A percentile compares a stretch with the other conserved stretches of the same genome.
Evolutionary conservation across 805 yeast species (phyloP).

Genomic region (Monosporozyma yasuniensis): DNA sequence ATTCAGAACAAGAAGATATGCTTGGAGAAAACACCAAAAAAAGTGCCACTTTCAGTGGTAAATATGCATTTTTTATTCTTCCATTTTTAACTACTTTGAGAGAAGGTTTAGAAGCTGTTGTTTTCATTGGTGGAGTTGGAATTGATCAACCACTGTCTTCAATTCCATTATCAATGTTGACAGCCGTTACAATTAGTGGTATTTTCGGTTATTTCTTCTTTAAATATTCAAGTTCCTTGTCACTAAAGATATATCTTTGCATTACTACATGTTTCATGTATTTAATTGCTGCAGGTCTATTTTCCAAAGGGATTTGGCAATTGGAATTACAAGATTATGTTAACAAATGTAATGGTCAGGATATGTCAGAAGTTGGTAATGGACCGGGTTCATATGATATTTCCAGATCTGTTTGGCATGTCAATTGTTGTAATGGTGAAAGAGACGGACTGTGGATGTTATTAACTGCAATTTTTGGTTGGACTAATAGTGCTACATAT

Average conservation of each 20-base stretch:
- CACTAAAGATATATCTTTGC: slow-evolving; percentile 65
- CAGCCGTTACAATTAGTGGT: slow-evolving; percentile 53
- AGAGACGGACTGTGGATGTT: slow-evolving; percentile 93
- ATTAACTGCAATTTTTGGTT: slow-evolving; percentile 78
- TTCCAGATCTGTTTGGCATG: slow-evolving; percentile 78
- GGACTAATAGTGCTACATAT: slow-evolving; percentile 91
- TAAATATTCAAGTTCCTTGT: slow-evolving; percentile 68
- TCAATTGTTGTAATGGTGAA: slow-evolving; percentile 87
- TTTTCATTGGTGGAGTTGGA: slow-evolving; percentile 83
- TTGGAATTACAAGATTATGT: slow-evolving; percentile 73
- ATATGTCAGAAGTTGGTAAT: slow-evolving; percentile 78
- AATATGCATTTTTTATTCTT: slow-evolving; percentile 62
- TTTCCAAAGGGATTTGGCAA: slow-evolving; percentile 86
- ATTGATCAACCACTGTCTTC: slow-evolving; percentile 59
- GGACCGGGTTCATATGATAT: slow-evolving; percentile 94
- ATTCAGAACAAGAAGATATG: slow-evolving; percentile 23
- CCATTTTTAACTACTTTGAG: slow-evolving; percentile 82
- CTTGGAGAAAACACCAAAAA: slow-evolving; percentile 15
- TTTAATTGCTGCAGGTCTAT: slow-evolving; percentile 76
- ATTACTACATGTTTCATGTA: slow-evolving; percentile 73
- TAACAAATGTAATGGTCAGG: slow-evolving; percentile 67
- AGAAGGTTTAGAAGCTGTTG: slow-evolving; percentile 88
- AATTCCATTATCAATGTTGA: slow-evolving; percentile 52
- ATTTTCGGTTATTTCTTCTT: slow-evolving; percentile 60
- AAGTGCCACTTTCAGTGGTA: slow-evolving; percentile 37